A percentile compares a stretch with the other conserved stretches of the same genome.
These are phyloP conservation scores for Leccinum ochraceum DNA, from an alignment of 768 basidiomycete genomes.

Conservation along the genomic window DNA sequence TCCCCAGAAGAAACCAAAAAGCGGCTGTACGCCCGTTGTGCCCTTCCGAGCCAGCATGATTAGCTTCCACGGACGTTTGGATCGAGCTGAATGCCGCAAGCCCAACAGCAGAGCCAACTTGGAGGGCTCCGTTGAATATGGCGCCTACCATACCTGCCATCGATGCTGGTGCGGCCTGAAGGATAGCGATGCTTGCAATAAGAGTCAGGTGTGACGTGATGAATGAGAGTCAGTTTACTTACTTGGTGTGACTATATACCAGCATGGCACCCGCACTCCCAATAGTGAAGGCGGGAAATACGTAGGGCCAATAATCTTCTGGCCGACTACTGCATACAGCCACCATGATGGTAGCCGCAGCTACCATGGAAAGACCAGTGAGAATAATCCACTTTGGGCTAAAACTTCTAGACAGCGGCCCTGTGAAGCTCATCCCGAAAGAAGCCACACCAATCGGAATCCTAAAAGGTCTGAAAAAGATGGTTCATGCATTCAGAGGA, in stretches of 20 bases:
- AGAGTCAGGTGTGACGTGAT: background rate
- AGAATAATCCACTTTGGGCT: constrained; percentile 49
- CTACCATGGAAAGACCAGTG: constrained; percentile 38
- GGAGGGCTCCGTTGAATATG: constrained; percentile 54
- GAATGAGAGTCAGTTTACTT: constrained; percentile 17
- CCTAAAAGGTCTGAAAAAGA: constrained; percentile 25
- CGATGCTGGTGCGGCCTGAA: constrained; percentile 47
- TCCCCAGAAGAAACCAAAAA: constrained; percentile 45
- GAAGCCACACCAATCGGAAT: constrained; percentile 44
- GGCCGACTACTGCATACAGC: constrained; percentile 42
- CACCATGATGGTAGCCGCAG: constrained; percentile 42
- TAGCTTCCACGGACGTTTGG: constrained; percentile 43
- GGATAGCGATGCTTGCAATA: constrained; percentile 46
- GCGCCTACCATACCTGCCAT: constrained; percentile 57
- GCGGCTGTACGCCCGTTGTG: constrained; percentile 46
- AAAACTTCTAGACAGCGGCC: constrained; percentile 38
- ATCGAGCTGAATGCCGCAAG: constrained; percentile 51
- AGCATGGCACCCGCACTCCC: constrained; percentile 49
- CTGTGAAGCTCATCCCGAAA: constrained; percentile 40
- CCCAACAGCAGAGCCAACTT: constrained; percentile 53
- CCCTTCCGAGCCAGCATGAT: constrained; percentile 30
- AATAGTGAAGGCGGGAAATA: constrained; percentile 51
- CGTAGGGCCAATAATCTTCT: constrained; percentile 46
- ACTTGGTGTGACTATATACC: constrained; percentile 51
- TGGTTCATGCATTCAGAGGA: background rate